Evolutionary conservation across 179 eudicot species (phyloP).

Genomic region (Carnegiea gigantea): DNA sequence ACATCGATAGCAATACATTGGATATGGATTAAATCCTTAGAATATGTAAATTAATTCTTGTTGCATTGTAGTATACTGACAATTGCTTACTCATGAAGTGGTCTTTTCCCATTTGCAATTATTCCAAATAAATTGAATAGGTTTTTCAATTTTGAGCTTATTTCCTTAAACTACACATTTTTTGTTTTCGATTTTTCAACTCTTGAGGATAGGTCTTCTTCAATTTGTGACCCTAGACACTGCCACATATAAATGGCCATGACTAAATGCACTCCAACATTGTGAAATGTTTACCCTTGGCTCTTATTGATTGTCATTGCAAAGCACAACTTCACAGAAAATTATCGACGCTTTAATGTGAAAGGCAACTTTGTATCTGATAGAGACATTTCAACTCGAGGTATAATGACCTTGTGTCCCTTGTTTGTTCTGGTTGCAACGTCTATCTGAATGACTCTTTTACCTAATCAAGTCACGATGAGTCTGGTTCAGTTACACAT

Average conservation of each 20-base stretch:
- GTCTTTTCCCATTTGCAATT: too few species aligned
- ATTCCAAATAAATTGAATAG: neutral
- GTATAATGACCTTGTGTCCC: too few species aligned
- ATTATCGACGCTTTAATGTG: neutral
- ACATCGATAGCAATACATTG: neutral
- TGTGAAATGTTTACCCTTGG: slow-evolving; percentile 2
- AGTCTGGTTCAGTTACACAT: slow-evolving; percentile 20
- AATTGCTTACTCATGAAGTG: too few species aligned
- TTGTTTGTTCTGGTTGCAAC: neutral
- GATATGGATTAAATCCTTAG: neutral
- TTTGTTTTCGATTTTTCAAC: too few species aligned
- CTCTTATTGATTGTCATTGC: slow-evolving; percentile 14
- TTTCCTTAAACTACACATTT: neutral
- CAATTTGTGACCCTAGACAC: neutral
- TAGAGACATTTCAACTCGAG: neutral
- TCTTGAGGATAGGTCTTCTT: neutral
- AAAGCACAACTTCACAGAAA: neutral
- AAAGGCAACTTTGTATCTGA: neutral
- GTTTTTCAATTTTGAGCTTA: neutral
- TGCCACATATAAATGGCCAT: neutral
- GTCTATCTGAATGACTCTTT: neutral
- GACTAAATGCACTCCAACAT: slow-evolving; percentile 2
- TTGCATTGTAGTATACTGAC: too few species aligned
- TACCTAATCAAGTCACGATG: neutral
- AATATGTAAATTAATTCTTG: neutral